Evolutionary conservation across 2,329 filamentous ascomycete species (phyloP).

Genomic region (Hymenoscyphus scutula): DNA sequence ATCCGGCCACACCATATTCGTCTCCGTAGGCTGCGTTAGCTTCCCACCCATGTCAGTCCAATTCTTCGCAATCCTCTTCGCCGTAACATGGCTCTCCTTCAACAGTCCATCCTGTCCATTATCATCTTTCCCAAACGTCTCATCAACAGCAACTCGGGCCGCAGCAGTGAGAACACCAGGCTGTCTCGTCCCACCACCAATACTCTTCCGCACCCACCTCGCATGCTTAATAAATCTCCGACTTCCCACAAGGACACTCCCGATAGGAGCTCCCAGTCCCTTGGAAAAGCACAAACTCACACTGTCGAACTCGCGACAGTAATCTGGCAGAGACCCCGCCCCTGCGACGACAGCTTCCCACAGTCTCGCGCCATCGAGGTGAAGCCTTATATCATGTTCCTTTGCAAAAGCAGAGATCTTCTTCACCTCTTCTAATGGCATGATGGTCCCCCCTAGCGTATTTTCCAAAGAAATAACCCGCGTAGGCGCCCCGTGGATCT

Average conservation of each 20-base stretch:
- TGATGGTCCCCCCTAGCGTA: constrained; percentile 75
- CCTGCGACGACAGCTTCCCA: constrained; percentile 78
- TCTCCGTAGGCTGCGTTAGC: constrained; percentile 59
- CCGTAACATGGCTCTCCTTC: constrained; percentile 57
- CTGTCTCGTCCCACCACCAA: constrained; percentile 77
- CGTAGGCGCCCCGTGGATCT: constrained; percentile 78
- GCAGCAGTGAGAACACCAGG: constrained; percentile 73
- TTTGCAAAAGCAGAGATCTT: constrained; percentile 69
- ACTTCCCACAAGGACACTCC: constrained; percentile 66
- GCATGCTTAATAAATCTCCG: constrained; percentile 59
- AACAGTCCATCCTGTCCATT: constrained; percentile 61
- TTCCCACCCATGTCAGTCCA: constrained; percentile 63
- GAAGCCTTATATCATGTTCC: constrained; percentile 63
- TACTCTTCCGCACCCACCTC: constrained; percentile 74
- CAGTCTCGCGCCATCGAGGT: constrained; percentile 75
- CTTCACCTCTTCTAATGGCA: constrained; percentile 69
- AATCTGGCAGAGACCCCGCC: constrained; percentile 65
- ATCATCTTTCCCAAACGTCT: constrained; percentile 65
- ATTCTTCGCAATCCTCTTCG: constrained; percentile 57
- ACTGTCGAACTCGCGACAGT: constrained; percentile 67
- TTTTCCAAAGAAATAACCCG: constrained; percentile 82
- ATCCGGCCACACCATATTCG: constrained; percentile 75
- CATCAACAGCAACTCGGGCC: constrained; percentile 73
- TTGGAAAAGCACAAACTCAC: constrained; percentile 80
- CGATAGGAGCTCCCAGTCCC: constrained; percentile 77